Evolutionary conservation across 1,284 basidiomycete genomes (phyloP).

Genomic region (Heterobasidion occidentale): DNA sequence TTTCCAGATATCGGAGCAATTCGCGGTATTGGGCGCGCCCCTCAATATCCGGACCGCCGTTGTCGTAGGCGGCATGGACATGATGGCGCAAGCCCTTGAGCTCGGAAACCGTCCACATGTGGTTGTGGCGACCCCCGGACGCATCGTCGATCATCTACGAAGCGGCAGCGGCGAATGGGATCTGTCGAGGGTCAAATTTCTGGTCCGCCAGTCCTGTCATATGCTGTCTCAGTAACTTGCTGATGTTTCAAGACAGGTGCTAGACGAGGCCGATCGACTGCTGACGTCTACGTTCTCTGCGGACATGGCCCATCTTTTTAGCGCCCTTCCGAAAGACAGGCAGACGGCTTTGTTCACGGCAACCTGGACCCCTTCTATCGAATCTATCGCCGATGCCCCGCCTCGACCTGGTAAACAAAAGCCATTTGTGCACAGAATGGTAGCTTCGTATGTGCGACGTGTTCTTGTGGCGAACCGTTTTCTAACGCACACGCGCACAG

Average conservation of each 20-base stretch:
- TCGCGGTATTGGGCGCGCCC: conserved; percentile 82
- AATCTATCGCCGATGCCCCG: conserved; percentile 66
- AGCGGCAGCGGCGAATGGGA: conserved; percentile 81
- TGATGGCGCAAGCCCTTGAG: conserved; percentile 91
- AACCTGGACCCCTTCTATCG: conserved; percentile 85
- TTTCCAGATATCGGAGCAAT: conserved; percentile 96
- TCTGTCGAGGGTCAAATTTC: conserved; percentile 76
- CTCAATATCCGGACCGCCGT: conserved; percentile 81
- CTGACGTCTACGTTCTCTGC: conserved; percentile 87
- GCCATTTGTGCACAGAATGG: conserved; percentile 85
- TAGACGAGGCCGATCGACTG: conserved; percentile 95
- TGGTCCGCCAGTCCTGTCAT: conserved; percentile 45
- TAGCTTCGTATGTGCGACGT: conserved; percentile 47
- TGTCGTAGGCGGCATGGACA: conserved; percentile 97
- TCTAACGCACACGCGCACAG: conserved; percentile 29
- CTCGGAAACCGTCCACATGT: conserved; percentile 85
- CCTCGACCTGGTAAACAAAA: conserved; percentile 79
- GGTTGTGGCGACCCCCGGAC: conserved; percentile 93
- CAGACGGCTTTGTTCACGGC: conserved; percentile 98
- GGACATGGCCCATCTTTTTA: conserved; percentile 79
- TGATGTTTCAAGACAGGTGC: conserved; percentile 44
- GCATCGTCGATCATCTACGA: conserved; percentile 86
- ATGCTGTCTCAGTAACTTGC: neutral
- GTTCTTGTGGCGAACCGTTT: conserved; percentile 3
- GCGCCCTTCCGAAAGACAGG: conserved; percentile 72